Percentiles rank a stretch among this genome's conserved stretches.
These are phyloP conservation scores for Aspergillus awamori DNA, from an alignment of 2,329 filamentous ascomycete species.

Conservation along the genomic window DNA sequence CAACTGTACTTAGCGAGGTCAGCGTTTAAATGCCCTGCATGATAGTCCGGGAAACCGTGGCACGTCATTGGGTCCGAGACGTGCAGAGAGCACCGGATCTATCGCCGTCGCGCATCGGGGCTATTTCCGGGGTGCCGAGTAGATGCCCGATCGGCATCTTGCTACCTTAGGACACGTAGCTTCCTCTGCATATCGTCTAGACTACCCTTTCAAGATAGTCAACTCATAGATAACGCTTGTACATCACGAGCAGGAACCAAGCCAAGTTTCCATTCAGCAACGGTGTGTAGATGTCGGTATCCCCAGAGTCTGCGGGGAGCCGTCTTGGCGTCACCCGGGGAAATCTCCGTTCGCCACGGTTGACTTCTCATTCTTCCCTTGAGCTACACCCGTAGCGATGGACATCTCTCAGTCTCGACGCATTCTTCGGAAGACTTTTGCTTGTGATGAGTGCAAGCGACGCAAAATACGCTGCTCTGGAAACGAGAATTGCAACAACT, in stretches of 20 bases:
- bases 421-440: slow-evolving; percentile 23
- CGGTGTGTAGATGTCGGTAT: neutral
- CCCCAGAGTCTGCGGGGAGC: neutral
- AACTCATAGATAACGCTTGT: no score
- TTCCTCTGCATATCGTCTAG: neutral
- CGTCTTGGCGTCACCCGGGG: neutral
- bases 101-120: slow-evolving; percentile 2
- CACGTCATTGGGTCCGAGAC: neutral
- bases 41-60: neutral
- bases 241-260: neutral
- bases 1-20: neutral
- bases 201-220: no score
- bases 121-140: neutral
- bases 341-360: neutral
- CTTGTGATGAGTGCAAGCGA: slow-evolving; percentile 25
- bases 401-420: slow-evolving; percentile 12
- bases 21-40: neutral
- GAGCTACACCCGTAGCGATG: neutral
- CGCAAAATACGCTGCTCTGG: slow-evolving; percentile 26
- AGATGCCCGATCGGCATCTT: neutral
- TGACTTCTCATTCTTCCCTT: neutral
- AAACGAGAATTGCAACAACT: slow-evolving; percentile 23
- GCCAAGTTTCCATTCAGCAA: no score
- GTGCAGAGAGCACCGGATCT: neutral
- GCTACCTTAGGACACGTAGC: neutral